Evolutionary conservation across 148 eudicot species (phyloP).

Genomic region (Selenicereus undatus): DNA sequence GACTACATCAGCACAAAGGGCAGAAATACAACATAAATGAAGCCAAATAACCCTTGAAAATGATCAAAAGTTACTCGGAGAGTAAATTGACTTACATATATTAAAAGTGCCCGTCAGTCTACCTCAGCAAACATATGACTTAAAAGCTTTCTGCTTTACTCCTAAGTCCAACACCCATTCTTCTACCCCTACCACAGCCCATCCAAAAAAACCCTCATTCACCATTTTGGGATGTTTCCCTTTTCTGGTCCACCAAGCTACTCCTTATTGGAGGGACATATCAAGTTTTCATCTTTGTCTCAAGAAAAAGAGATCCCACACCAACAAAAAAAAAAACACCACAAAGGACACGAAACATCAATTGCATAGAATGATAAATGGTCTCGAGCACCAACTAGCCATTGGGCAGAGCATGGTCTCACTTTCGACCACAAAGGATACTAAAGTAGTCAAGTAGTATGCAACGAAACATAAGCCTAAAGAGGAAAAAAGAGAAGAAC

Average conservation of each 20-base stretch:
- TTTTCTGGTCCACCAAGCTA: not conserved
- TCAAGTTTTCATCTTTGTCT: not conserved
- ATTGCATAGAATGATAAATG: too few species aligned
- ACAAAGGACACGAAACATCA: not conserved
- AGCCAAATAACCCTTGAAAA: not conserved
- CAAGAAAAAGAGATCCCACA: not conserved
- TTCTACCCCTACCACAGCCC: conserved; percentile 6
- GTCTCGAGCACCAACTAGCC: not conserved
- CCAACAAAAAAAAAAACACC: not conserved
- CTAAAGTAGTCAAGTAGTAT: too few species aligned
- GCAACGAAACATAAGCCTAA: not conserved
- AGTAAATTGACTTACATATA: not conserved
- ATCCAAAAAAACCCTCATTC: not conserved
- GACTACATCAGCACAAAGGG: too few species aligned
- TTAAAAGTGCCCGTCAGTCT: not conserved
- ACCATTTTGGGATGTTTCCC: not conserved
- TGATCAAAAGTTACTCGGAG: not conserved
- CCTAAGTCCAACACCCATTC: not conserved
- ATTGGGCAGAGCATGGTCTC: not conserved
- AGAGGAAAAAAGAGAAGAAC: not conserved
- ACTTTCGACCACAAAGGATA: not conserved
- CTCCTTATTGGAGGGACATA: not conserved
- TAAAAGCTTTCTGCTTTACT: not conserved
- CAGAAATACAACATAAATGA: not conserved
- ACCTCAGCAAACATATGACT: not conserved